Evolutionary conservation across 2,329 filamentous ascomycete genomes (phyloP).

Genomic region (Trichoderma brevicompactum): DNA sequence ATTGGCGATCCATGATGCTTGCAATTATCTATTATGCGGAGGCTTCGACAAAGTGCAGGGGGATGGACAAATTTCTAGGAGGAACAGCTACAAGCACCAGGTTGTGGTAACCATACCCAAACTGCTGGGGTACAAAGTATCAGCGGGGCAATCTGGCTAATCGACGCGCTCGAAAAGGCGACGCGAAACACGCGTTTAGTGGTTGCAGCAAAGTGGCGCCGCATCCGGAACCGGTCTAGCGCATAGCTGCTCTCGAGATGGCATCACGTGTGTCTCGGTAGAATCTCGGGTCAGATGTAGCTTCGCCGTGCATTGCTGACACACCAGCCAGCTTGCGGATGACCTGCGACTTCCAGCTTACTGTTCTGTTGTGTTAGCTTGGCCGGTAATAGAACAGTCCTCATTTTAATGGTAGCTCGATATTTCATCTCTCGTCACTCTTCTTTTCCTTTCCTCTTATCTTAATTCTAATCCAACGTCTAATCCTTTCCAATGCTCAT

Average conservation of each 20-base stretch:
- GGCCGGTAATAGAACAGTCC: background rate
- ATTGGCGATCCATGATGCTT: slow-evolving; percentile 78
- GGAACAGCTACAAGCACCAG: background rate
- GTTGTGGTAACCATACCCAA: slow-evolving; percentile 4
- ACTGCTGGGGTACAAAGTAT: slow-evolving; percentile 9
- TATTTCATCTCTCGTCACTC: background rate
- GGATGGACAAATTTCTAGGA: background rate
- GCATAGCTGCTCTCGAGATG: background rate
- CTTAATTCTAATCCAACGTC: slow-evolving; percentile 16
- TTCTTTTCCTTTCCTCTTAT: slow-evolving; percentile 5
- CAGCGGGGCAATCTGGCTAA: slow-evolving; percentile 32
- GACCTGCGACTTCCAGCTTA: slow-evolving; percentile 18
- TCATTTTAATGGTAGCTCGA: background rate
- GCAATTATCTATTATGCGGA: slow-evolving; percentile 11
- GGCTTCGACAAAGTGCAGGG: slow-evolving; percentile 26
- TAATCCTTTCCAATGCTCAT: slow-evolving; percentile 15
- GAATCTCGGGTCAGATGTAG: background rate
- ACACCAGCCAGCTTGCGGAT: slow-evolving; percentile 1
- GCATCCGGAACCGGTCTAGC: background rate
- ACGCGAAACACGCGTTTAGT: slow-evolving; percentile 38
- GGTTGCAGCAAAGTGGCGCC: slow-evolving; percentile 36
- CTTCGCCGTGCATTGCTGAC: slow-evolving; percentile 12
- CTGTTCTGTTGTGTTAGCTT: background rate
- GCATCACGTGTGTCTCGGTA: slow-evolving; percentile 27
- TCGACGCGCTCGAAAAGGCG: slow-evolving; percentile 33